Percentiles rank a stretch among this genome's conserved stretches.
Evolutionary conservation across 1,139 yeast species (phyloP).

Genomic region (Entelexis sorbosivorans): DNA sequence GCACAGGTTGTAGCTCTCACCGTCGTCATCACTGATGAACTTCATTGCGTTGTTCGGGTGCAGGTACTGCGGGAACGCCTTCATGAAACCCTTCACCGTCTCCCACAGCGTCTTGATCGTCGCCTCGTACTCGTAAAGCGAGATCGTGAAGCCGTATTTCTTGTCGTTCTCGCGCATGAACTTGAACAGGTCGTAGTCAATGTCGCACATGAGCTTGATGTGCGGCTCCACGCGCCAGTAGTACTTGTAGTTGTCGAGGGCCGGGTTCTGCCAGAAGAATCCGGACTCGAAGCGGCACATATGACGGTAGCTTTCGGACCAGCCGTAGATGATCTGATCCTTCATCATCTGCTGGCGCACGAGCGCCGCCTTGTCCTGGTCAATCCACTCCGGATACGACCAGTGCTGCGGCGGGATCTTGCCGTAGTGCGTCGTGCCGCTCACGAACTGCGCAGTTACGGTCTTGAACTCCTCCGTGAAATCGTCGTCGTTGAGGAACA

Average conservation of each 20-base stretch:
- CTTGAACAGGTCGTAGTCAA: conserved; percentile 71
- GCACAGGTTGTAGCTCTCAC: conserved; percentile 66
- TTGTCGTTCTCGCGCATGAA: conserved; percentile 67
- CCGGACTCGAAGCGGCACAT: conserved; percentile 94
- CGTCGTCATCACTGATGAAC: conserved; percentile 48
- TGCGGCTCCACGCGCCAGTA: conserved; percentile 97
- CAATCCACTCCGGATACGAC: conserved; percentile 64
- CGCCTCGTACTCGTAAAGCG: conserved; percentile 61
- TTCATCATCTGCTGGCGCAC: conserved; percentile 40
- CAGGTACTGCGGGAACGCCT: conserved; percentile 47
- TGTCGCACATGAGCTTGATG: conserved; percentile 62
- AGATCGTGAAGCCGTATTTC: conserved; percentile 66
- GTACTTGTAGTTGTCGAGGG: conserved; percentile 63
- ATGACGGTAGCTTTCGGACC: conserved; percentile 56
- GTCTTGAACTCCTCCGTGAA: conserved; percentile 43
- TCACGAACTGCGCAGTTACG: conserved; percentile 37
- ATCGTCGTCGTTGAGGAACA: conserved; percentile 55
- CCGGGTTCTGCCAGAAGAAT: conserved; percentile 69
- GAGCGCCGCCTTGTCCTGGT: conserved; percentile 45
- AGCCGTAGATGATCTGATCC: conserved; percentile 50
- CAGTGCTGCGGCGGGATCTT: conserved; percentile 55
- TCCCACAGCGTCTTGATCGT: conserved; percentile 73
- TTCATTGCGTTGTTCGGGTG: conserved; percentile 52
- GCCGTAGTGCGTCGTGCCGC: conserved; percentile 58
- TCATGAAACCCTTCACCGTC: conserved; percentile 49